Conservation (phyloP, 805 yeast genomes). For the Millerago galiae region DNA sequence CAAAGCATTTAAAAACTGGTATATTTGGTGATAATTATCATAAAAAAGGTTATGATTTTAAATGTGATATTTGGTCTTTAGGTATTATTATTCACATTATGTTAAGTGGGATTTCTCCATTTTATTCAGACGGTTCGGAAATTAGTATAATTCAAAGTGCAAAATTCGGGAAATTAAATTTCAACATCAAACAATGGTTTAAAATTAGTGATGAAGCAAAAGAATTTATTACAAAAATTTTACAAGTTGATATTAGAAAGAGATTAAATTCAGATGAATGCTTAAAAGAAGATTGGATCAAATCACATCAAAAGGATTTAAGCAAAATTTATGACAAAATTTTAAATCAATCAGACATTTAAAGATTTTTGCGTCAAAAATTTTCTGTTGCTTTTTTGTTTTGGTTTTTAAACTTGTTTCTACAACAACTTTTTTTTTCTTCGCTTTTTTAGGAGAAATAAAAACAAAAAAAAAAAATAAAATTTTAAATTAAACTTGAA, state of each 20-base stretch:
- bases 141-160: constrained; percentile 36
- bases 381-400: not conserved
- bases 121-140: constrained; percentile 42
- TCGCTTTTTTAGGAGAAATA: constrained; percentile 1
- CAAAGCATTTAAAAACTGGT: constrained; percentile 22
- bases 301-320: constrained; percentile 30
- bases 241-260: constrained; percentile 31
- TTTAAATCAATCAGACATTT: constrained; percentile 2
- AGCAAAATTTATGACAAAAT: constrained; percentile 30
- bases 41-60: constrained; percentile 40
- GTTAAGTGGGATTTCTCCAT: constrained; percentile 60
- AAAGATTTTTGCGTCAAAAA: no score
- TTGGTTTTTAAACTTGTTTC: constrained; percentile 9
- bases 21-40: constrained; percentile 11
- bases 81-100: constrained; percentile 56
- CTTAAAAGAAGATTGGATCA: constrained; percentile 43
- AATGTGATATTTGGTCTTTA: constrained; percentile 66
- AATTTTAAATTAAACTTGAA: not conserved
- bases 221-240: constrained; percentile 35
- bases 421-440: constrained; percentile 11
- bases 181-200: constrained; percentile 37
- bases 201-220: constrained; percentile 36
- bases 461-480: constrained; percentile 9
- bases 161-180: constrained; percentile 33
- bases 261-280: constrained; percentile 35